These are phyloP conservation scores for Boletus sp. DNA, from an alignment of 768 basidiomycete species.

Conservation along the genomic window DNA sequence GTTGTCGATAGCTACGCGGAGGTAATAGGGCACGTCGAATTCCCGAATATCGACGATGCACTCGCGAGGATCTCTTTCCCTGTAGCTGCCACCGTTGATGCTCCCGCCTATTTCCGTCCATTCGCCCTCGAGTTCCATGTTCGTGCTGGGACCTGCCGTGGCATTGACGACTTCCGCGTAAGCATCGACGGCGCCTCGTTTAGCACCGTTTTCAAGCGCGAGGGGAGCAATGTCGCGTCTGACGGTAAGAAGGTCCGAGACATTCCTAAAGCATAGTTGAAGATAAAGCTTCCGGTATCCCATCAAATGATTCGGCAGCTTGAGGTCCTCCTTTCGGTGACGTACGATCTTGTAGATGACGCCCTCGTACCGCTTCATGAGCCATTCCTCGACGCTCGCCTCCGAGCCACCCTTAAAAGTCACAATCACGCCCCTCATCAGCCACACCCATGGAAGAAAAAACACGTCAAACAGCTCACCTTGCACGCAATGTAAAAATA, in stretches of 20 bases:
- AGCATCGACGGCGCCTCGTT: slow-evolving; percentile 92
- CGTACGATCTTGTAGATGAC: slow-evolving; percentile 74
- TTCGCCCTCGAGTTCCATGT: slow-evolving; percentile 66
- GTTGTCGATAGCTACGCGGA: slow-evolving; percentile 99
- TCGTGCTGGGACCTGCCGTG: slow-evolving; percentile 62
- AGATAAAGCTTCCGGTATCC: slow-evolving; percentile 90
- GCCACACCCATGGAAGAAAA: background rate
- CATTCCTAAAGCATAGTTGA: slow-evolving; percentile 86
- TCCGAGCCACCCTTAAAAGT: slow-evolving; percentile 71
- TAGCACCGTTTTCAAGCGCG: slow-evolving; percentile 85
- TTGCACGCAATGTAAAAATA: slow-evolving; percentile 94
- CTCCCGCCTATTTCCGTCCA: slow-evolving; percentile 48
- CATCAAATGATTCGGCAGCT: slow-evolving; percentile 94
- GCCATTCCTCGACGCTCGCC: slow-evolving; percentile 90
- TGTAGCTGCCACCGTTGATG: slow-evolving; percentile 36
- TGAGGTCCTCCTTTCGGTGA: slow-evolving; percentile 88
- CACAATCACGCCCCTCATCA: slow-evolving; percentile 1
- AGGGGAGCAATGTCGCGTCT: slow-evolving; percentile 87
- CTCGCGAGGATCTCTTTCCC: slow-evolving; percentile 82
- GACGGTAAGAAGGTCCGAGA: slow-evolving; percentile 86
- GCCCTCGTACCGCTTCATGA: slow-evolving; percentile 91
- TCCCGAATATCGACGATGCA: slow-evolving; percentile 93
- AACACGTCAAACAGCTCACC: slow-evolving; percentile 40
- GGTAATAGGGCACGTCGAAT: slow-evolving; percentile 95
- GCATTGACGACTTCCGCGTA: slow-evolving; percentile 94